These are phyloP conservation scores for Termitomyces sp. DNA, from an alignment of 768 basidiomycete genomes.

Conservation along the genomic window DNA sequence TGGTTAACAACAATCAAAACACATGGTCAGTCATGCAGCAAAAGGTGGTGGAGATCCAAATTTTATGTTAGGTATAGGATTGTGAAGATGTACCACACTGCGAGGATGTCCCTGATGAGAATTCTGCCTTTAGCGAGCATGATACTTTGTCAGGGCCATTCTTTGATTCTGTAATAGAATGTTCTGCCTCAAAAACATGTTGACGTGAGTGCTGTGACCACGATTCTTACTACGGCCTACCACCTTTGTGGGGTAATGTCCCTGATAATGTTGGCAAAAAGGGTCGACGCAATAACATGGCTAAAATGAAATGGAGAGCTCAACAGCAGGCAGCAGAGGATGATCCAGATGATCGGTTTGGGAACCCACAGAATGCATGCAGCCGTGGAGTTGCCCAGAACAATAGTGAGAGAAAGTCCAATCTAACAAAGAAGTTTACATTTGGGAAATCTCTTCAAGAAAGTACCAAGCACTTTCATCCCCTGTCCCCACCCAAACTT, in stretches of 20 bases:
- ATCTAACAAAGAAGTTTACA: slow-evolving; percentile 27
- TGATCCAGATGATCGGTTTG: slow-evolving; percentile 72
- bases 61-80: too few relatives aligned
- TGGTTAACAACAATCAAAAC: too few relatives aligned
- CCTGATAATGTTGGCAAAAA: too few relatives aligned
- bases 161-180: slow-evolving; percentile 37
- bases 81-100: slow-evolving; percentile 45
- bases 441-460: slow-evolving; percentile 33
- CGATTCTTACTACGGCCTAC: slow-evolving; percentile 34
- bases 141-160: slow-evolving; percentile 69
- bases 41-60: too few relatives aligned
- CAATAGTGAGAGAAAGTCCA: slow-evolving; percentile 4
- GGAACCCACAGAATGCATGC: slow-evolving; percentile 19
- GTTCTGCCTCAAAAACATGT: slow-evolving; percentile 20
- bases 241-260: slow-evolving; percentile 44
- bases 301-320: too few relatives aligned
- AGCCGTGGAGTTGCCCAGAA: slow-evolving; percentile 7
- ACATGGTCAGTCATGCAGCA: too few relatives aligned
- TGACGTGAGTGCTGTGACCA: slow-evolving; percentile 39
- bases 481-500: slow-evolving; percentile 23
- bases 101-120: slow-evolving; percentile 41
- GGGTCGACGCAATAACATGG: too few relatives aligned
- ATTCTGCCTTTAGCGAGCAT: slow-evolving; percentile 65
- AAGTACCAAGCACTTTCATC: slow-evolving; percentile 19
- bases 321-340: too few relatives aligned